A percentile compares a stretch with the other conserved stretches of the same genome.
These are phyloP conservation scores for Taphrina communis DNA, from an alignment of 1,139 yeast genomes.

Conservation along the genomic window DNA sequence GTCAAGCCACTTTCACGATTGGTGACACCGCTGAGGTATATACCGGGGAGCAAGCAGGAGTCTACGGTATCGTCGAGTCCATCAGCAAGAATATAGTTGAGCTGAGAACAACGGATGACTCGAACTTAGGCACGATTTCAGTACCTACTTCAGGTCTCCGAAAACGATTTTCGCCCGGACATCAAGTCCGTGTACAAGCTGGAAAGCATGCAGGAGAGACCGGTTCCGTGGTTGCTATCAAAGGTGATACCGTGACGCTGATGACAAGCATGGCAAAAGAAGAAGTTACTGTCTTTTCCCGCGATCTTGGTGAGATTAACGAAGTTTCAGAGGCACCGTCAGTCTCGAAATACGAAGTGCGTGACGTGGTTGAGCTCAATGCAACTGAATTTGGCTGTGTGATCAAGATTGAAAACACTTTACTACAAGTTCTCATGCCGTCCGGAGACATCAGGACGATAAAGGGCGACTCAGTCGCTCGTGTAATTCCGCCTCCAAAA, in stretches of 20 bases:
- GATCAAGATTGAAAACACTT: constrained; percentile 84
- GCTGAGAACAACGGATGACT: constrained; percentile 45
- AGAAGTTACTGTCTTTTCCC: constrained; percentile 78
- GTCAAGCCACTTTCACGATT: constrained; percentile 71
- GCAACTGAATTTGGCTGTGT: constrained; percentile 88
- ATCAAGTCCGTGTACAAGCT: constrained; percentile 88
- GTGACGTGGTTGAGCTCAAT: constrained; percentile 87
- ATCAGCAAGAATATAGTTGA: constrained; percentile 50
- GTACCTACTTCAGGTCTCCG: constrained; percentile 83
- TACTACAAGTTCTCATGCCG: constrained; percentile 78
- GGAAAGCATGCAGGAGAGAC: constrained; percentile 94
- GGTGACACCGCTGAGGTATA: constrained; percentile 93
- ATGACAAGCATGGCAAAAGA: constrained; percentile 86
- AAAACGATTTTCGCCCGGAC: constrained; percentile 87
- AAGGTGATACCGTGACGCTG: constrained; percentile 84
- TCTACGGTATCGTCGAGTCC: constrained; percentile 77
- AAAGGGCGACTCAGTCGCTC: constrained; percentile 78
- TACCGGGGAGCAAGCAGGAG: constrained; percentile 91
- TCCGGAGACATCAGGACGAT: constrained; percentile 78
- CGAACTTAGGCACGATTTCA: constrained; percentile 57
- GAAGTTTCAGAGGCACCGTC: constrained; percentile 60
- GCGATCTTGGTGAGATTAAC: constrained; percentile 59
- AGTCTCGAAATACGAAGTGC: constrained; percentile 79
- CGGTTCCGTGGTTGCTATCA: constrained; percentile 85
- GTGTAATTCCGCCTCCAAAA: constrained; percentile 70